These are phyloP conservation scores for Alternaria alternata DNA, from an alignment of 2,329 filamentous ascomycete genomes.

Conservation along the genomic window DNA sequence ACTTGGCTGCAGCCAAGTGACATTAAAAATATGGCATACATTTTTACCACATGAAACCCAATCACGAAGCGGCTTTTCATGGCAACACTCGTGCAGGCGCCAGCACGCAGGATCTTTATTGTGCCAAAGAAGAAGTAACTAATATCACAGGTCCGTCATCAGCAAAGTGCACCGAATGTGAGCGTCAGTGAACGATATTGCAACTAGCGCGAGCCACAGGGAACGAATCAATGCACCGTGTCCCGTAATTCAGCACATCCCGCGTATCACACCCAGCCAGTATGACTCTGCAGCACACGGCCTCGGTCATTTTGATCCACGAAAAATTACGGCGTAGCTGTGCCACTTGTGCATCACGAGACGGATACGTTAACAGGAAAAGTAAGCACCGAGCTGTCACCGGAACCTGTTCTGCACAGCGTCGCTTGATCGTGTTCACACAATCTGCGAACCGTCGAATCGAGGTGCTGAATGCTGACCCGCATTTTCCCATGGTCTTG, in stretches of 20 bases:
- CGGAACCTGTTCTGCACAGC: constrained; percentile 15
- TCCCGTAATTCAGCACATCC: constrained; percentile 34
- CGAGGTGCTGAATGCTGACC: constrained; percentile 27
- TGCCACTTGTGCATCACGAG: constrained; percentile 42
- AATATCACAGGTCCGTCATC: constrained; percentile 6
- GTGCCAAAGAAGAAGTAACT: constrained; percentile 10
- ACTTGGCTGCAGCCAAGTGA: constrained; percentile 34
- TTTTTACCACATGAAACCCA: constrained; percentile 8
- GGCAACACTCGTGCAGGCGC: constrained; percentile 5
- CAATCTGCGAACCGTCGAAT: constrained; percentile 28
- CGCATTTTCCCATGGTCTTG: constrained; percentile 19
- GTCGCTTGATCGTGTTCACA: constrained; percentile 21
- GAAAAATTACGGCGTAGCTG: constrained; percentile 30
- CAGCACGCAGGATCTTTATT: background rate
- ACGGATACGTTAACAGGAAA: constrained; percentile 23
- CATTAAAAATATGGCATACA: constrained; percentile 19
- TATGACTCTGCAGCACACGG: constrained; percentile 35
- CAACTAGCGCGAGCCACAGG: constrained; percentile 17
- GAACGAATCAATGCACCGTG: constrained; percentile 15
- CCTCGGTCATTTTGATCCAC: constrained; percentile 30
- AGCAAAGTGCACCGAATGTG: constrained; percentile 8
- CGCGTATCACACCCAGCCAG: constrained; percentile 34
- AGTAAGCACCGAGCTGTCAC: constrained; percentile 34
- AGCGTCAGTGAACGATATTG: constrained; percentile 15
- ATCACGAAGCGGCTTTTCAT: constrained; percentile 2